Conservation (phyloP, 805 yeast species). For the Tetrapisispora taiwanensis region DNA sequence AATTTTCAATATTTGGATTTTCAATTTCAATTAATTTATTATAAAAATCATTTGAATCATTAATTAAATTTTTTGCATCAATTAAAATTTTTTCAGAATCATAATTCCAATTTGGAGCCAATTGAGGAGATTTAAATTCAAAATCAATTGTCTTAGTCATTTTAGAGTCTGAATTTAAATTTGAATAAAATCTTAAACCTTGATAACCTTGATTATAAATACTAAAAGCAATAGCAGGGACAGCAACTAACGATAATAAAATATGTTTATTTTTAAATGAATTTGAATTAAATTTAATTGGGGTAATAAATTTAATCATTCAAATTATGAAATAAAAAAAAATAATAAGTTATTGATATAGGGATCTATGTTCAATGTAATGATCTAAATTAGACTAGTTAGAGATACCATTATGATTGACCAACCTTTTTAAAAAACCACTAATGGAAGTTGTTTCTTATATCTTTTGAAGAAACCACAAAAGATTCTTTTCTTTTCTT, state of each 20-base stretch:
- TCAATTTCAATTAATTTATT: conserved; percentile 43
- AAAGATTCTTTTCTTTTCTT: too few species aligned
- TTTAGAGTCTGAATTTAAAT: too few species aligned
- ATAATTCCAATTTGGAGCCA: conserved; percentile 49
- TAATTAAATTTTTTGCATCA: conserved; percentile 37
- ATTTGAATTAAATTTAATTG: background rate
- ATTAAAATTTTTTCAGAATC: conserved; percentile 40
- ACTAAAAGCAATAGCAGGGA: conserved; percentile 5
- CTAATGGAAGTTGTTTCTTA: too few species aligned
- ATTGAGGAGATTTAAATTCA: conserved; percentile 16
- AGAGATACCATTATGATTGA: too few species aligned
- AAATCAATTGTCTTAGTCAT: background rate
- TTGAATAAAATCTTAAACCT: background rate
- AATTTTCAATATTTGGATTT: conserved; percentile 45
- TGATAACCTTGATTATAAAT: background rate
- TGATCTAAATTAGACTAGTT: too few species aligned
- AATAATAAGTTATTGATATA: too few species aligned
- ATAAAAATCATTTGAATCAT: conserved; percentile 35
- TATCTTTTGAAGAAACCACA: too few species aligned
- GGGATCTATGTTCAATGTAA: too few species aligned
- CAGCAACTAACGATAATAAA: conserved; percentile 3
- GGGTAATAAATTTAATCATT: background rate
- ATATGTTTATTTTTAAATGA: background rate
- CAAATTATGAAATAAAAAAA: too few species aligned
- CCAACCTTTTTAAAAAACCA: too few species aligned